Evolutionary conservation across 805 yeast species (phyloP), one percentile per base, ranked within the genome.

Genomic region (Cyberlindnera mycetangii): DNA sequence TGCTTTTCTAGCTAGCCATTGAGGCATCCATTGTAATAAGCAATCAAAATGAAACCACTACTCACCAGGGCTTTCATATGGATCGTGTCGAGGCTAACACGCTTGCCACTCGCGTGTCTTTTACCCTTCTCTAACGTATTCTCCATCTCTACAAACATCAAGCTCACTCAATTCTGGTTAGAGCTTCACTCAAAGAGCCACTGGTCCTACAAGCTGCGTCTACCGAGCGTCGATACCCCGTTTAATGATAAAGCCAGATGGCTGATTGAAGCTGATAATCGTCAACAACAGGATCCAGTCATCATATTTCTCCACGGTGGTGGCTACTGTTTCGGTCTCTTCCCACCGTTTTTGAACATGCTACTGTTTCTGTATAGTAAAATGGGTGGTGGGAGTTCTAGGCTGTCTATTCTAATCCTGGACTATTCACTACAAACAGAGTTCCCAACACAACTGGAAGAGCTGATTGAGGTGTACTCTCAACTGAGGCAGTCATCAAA

Each of bases 391-490:
- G 30, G 37, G 21, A 43, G 15, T 5, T 18, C 43, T 18, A 42
- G 62, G 21, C 35, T 58, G 6, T 55, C 61, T 10, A 44, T 60
- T 5, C 41, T 64, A 21, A 44, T 55, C 1, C 42, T 64, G 21
- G 67, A 64, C 52, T 64, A 64, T 41, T 45, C 60, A 0, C 44
- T 61, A n/a, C 36, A 57, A 1, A 49, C 49, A 3, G 37, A 37
- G 27, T 56, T 46, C 44, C 67, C 68, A 7, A 45, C 44, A 10
- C 67, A 62, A 44, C 45, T 63, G 17, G n/a, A 46, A 11, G 62
- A 64, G 42, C 43, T 51, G 3, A 41, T 42, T 28, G 43, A 43
- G 1, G 41, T 53, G n/a, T 59, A 54, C 38, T 37, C 50, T 17
- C 39, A 39, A 3, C 41, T 63, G 20, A 20, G 37, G 14, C 21